A percentile compares a stretch with the other conserved stretches of the same genome.
phyloP scores from a whole-genome alignment of 371 early-diverging fungal genomes.

The Quaeritorhiza haematococci region DNA sequence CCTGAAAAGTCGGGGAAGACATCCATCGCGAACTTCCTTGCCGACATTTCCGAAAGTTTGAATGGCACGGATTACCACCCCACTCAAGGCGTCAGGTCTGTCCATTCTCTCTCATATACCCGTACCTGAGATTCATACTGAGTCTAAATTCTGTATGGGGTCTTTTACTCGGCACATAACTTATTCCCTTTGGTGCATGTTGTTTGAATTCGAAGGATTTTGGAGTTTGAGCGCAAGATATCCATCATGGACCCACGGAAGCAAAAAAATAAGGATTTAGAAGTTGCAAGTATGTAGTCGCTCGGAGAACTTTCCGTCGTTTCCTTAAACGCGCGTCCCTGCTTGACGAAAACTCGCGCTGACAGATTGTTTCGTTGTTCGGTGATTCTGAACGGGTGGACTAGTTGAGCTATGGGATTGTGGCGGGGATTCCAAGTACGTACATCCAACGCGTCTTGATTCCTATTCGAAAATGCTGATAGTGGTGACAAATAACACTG shows the following conservation, averaged over 20 bases:
- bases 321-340: too few species aligned
- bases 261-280: slow-evolving; percentile 5
- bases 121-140: not conserved
- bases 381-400: too few species aligned
- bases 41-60: slow-evolving; percentile 29
- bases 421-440: slow-evolving; percentile 31
- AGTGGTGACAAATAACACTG: too few species aligned
- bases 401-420: slow-evolving; percentile 44
- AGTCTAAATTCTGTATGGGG: too few species aligned
- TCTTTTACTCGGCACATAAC: not conserved
- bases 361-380: too few species aligned
- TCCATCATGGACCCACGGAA: slow-evolving; percentile 7
- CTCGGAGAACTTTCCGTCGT: not conserved
- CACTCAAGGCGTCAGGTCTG: slow-evolving; percentile 36
- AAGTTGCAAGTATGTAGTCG: slow-evolving; percentile 5
- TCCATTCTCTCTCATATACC: not conserved
- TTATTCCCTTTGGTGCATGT: not conserved
- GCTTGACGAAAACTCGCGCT: too few species aligned
- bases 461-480: not conserved
- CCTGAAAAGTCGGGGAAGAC: slow-evolving; percentile 34
- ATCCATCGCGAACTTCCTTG: slow-evolving; percentile 30
- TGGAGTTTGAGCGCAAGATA: slow-evolving; percentile 35
- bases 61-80: slow-evolving; percentile 32
- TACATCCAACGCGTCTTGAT: not conserved
- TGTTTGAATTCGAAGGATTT: too few species aligned